phyloP scores from a whole-genome alignment of 2,329 filamentous ascomycete species.

The Talaromyces pinophilus region DNA sequence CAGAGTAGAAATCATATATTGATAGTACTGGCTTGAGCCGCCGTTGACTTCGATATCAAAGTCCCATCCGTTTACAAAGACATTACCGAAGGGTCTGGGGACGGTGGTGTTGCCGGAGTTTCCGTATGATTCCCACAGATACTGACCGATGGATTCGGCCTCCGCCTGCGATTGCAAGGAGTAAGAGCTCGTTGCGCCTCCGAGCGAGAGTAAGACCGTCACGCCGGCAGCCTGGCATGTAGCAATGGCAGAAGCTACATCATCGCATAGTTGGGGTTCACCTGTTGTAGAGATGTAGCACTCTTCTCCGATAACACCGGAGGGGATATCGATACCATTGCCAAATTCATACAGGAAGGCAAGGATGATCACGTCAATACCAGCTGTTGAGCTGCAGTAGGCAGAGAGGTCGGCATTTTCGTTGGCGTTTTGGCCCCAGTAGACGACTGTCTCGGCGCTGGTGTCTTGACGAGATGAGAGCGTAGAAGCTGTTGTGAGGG shows the following conservation, averaged over 20 bases:
- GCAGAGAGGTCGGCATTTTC: constrained; percentile 16
- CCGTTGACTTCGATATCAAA: constrained; percentile 51
- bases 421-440: constrained; percentile 22
- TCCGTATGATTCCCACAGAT: constrained; percentile 51
- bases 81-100: constrained; percentile 51
- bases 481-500: neutral
- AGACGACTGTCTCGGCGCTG: constrained; percentile 15
- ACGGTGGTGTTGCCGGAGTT: constrained; percentile 36
- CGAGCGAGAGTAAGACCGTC: constrained; percentile 51
- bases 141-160: constrained; percentile 43
- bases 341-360: constrained; percentile 48
- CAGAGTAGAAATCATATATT: constrained; percentile 49
- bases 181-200: constrained; percentile 45
- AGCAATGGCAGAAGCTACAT: constrained; percentile 44
- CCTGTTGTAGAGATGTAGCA: constrained; percentile 21
- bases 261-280: constrained; percentile 36
- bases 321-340: constrained; percentile 20
- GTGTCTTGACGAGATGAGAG: neutral
- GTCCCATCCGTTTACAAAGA: constrained; percentile 55
- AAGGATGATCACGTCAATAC: constrained; percentile 49
- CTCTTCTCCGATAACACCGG: constrained; percentile 18
- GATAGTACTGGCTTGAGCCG: constrained; percentile 40
- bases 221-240: constrained; percentile 48
- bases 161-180: constrained; percentile 39
- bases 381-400: constrained; percentile 44